Base-by-base conservation (phyloP, 768 basidiomycete species). In the Agaricus subrufescens region DNA sequence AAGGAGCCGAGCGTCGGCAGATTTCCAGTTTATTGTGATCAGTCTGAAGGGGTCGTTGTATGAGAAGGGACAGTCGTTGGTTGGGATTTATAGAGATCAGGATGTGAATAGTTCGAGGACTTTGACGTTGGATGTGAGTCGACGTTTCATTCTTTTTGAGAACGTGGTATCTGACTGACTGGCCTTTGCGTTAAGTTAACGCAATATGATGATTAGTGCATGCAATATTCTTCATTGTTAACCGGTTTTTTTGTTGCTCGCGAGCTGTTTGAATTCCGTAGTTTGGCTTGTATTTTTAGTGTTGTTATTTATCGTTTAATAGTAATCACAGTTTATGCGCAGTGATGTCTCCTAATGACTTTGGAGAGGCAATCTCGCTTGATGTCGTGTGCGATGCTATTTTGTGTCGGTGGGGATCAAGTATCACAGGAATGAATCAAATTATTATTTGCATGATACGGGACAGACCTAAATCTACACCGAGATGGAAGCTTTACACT, bases 1-100 rank as follows among this genome's bases (percentile, higher is more conserved):
- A 61, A 83, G 90, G 2, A 73, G 80, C 11, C 92, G 95, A 60
- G 86, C 94, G 2, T 91, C 91, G 0, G 82, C 86, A 45, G 69
- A 76, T 1, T 96, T 98, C 79, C 95, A 98, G 69, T 98, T 98
- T 69, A 84, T 99, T 56, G 95, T 98, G 54, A 99, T 99, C 75
- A 94, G 93, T 67, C 77, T 98, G 68, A 98, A 98, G 70, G 89
- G 88, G 43, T 92, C 94, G 0, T 71, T 98, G 59, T 96, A 95
- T 63, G 94, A 96, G 67, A 83, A 86, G 15, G 91, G 94, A 9
- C 82, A 92, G 60, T 92, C 93, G 1, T 77, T 98, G 44, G 94
- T 98, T 26, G 95, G 95, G 3, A 93, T 97, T 38, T 94, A 94
- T 69, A 84, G 95, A 15, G 94, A 97, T 63, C 95, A 98, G 65